Conservation (phyloP, 768 basidiomycete species). For the Collybia sordida region DNA sequence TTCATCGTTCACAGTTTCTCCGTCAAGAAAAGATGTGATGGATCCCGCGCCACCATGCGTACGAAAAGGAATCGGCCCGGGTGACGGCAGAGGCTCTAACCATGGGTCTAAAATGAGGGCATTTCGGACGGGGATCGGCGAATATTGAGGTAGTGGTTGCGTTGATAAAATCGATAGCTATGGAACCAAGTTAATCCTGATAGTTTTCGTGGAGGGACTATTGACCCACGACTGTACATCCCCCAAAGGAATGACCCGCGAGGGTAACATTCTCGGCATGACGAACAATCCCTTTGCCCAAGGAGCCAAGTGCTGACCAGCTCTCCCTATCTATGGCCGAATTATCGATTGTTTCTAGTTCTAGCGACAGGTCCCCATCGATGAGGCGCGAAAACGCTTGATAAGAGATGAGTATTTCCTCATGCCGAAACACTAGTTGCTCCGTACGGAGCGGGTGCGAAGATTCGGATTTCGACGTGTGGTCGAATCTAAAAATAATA, state of each 20-base stretch:
- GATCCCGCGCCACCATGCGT: constrained; percentile 8
- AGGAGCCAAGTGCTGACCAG: constrained; percentile 32
- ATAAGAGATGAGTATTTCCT: constrained; percentile 69
- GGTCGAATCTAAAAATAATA: constrained; percentile 25
- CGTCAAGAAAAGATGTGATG: background rate
- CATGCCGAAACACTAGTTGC: constrained; percentile 68
- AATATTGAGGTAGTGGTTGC: constrained; percentile 37
- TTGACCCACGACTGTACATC: constrained; percentile 41
- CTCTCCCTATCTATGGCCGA: constrained; percentile 33
- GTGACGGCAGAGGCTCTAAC: constrained; percentile 72
- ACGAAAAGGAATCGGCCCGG: constrained; percentile 43
- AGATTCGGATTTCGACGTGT: constrained; percentile 17
- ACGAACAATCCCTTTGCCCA: constrained; percentile 26
- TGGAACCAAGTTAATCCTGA: constrained; percentile 6
- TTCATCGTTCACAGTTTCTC: constrained; percentile 5
- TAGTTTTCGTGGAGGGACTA: background rate
- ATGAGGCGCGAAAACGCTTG: constrained; percentile 59
- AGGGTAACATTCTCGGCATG: constrained; percentile 35
- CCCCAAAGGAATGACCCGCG: constrained; percentile 48
- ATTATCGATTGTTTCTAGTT: constrained; percentile 38
- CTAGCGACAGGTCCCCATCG: constrained; percentile 25
- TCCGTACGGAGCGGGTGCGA: constrained; percentile 55
- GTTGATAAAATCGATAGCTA: constrained; percentile 61
- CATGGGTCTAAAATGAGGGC: constrained; percentile 79
- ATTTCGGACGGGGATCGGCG: constrained; percentile 51